Evolutionary conservation across 31 red algal species (phyloP).

Genomic region (Pterothamnion heteromorphum): DNA sequence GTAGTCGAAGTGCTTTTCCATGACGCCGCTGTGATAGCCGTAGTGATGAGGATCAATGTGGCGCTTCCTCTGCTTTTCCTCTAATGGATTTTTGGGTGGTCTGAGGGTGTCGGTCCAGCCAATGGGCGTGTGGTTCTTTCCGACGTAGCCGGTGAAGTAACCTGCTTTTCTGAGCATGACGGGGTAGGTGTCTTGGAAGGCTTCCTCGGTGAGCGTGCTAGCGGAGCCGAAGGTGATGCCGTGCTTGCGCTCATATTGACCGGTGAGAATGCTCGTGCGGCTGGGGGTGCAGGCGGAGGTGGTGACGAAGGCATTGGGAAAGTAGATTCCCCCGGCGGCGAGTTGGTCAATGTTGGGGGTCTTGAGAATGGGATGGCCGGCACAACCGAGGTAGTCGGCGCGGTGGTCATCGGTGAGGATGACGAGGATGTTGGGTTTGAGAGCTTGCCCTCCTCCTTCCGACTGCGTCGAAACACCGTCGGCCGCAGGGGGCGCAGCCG

Average conservation of each 20-base stretch:
- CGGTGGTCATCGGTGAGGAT: not conserved
- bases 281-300: constrained; percentile 10
- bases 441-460: no score
- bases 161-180: not conserved
- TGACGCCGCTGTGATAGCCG: not conserved
- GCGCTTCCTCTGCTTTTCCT: no score
- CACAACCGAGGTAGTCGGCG: not conserved
- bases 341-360: not conserved
- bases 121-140: not conserved
- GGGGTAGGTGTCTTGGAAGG: not conserved
- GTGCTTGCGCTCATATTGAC: not conserved
- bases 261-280: not conserved
- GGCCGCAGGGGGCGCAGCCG: no score
- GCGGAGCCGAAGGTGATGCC: no score
- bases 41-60: not conserved
- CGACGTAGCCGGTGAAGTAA: not conserved
- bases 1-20: not conserved
- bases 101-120: no score
- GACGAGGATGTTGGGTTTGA: not conserved
- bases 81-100: no score
- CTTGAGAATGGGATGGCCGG: not conserved
- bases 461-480: no score
- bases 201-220: not conserved
- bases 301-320: not conserved
- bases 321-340: not conserved